These are phyloP conservation scores for Crassisporium funariophilum DNA, from an alignment of 768 basidiomycete species.

Conservation along the genomic window DNA sequence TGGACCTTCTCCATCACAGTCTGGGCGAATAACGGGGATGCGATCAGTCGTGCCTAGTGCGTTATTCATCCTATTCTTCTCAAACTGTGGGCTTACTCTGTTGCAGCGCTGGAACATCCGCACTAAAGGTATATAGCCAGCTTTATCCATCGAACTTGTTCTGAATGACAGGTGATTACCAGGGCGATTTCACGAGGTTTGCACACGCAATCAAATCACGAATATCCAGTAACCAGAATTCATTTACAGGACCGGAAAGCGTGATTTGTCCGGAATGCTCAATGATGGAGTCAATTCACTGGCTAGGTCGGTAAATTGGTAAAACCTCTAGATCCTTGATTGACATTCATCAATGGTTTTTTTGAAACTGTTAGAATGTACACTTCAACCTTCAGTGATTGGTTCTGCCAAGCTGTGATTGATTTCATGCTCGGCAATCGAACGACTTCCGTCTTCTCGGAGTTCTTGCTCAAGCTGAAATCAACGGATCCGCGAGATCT, in stretches of 20 bases:
- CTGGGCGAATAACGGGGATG: slow-evolving; percentile 99
- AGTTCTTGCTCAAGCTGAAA: slow-evolving; percentile 86
- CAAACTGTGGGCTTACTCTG: neutral
- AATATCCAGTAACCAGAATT: slow-evolving; percentile 2
- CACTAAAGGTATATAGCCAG: slow-evolving; percentile 70
- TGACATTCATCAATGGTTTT: neutral
- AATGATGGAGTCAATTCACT: slow-evolving; percentile 97
- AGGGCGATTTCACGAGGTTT: slow-evolving; percentile 90
- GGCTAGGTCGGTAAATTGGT: slow-evolving; percentile 52
- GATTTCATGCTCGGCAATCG: slow-evolving; percentile 90
- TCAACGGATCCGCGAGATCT: slow-evolving; percentile 92
- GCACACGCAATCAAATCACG: neutral
- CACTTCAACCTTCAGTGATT: slow-evolving; percentile 89
- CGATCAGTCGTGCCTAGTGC: slow-evolving; percentile 86
- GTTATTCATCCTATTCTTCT: slow-evolving; percentile 28
- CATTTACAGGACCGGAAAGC: slow-evolving; percentile 81
- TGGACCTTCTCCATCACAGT: slow-evolving; percentile 51
- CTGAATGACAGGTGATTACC: neutral
- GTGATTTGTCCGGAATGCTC: slow-evolving; percentile 87
- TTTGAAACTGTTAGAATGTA: slow-evolving; percentile 60
- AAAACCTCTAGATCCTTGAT: too few species aligned
- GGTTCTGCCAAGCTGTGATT: slow-evolving; percentile 96
- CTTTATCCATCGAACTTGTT: slow-evolving; percentile 5
- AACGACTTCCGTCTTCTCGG: slow-evolving; percentile 85
- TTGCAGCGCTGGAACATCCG: slow-evolving; percentile 88